phyloP scores from a whole-genome alignment of 2,329 filamentous ascomycete species.

The Calonectria hongkongensis region DNA sequence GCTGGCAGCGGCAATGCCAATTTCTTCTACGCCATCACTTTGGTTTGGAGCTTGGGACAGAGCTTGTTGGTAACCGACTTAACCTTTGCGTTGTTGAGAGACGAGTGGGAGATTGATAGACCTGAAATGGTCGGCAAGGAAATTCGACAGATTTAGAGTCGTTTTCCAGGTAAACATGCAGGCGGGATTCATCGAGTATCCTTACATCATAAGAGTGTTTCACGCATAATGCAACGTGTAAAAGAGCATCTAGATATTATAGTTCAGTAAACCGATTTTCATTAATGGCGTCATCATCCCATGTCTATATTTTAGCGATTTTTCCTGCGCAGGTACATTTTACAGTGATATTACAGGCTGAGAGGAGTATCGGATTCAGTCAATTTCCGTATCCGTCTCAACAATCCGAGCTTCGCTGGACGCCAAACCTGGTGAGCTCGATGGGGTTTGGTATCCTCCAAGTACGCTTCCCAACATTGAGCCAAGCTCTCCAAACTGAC shows the following conservation, averaged over 20 bases:
- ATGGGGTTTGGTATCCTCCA: constrained; percentile 51
- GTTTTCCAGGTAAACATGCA: background rate
- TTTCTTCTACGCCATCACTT: constrained; percentile 98
- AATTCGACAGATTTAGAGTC: constrained; percentile 83
- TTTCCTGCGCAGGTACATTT: constrained; percentile 41
- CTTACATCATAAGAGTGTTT: constrained; percentile 16
- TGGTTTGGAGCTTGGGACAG: constrained; percentile 97
- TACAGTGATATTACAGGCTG: constrained; percentile 44
- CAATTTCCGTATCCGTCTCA: constrained; percentile 61
- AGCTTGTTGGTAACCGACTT: constrained; percentile 91
- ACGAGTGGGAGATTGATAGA: constrained; percentile 94
- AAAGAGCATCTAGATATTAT: constrained; percentile 41
- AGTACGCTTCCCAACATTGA: constrained; percentile 64
- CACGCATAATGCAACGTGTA: constrained; percentile 6
- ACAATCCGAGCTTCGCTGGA: constrained; percentile 55
- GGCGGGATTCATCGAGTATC: constrained; percentile 12
- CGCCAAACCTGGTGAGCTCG: constrained; percentile 39
- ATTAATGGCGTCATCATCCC: constrained; percentile 34
- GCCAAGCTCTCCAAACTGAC: constrained; percentile 68
- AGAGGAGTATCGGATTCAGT: constrained; percentile 46
- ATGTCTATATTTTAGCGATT: constrained; percentile 25
- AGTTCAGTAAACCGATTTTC: constrained; percentile 42
- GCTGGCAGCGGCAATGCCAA: constrained; percentile 98
- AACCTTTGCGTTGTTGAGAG: constrained; percentile 89
- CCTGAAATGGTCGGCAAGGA: constrained; percentile 94